These are phyloP conservation scores for Cyamopsis tetragonoloba DNA, from an alignment of 306 rosid species.

Conservation along the genomic window DNA sequence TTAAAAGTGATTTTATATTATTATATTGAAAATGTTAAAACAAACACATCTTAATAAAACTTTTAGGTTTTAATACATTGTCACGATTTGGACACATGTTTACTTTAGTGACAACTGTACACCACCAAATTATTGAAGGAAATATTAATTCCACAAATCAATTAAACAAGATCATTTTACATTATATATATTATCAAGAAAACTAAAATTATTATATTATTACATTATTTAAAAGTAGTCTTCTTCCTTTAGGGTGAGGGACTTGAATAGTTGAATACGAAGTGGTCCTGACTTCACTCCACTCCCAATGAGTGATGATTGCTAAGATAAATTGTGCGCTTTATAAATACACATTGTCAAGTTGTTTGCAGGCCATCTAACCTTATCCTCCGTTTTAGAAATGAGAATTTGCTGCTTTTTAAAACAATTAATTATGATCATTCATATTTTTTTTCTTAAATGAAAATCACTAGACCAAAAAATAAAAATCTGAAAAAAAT, in stretches of 20 bases:
- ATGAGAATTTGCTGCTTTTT: neutral
- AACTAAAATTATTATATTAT: no score
- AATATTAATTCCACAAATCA: neutral
- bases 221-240: no score
- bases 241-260: no score
- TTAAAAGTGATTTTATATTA: no score
- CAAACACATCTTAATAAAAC: no score
- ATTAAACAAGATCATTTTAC: neutral
- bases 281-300: constrained; percentile 23
- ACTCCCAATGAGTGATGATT: constrained; percentile 5
- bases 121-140: no score
- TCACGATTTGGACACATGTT: no score
- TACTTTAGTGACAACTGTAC: no score
- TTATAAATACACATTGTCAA: constrained; percentile 5
- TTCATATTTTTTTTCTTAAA: no score
- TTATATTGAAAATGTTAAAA: no score
- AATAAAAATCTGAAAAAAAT: neutral
- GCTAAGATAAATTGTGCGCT: constrained; percentile 28
- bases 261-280: constrained; percentile 12
- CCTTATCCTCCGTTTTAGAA: neutral
- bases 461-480: neutral
- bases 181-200: no score
- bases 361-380: neutral
- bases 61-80: no score
- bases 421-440: neutral